These are phyloP conservation scores for peach (Prunus persica) DNA, from an alignment of 306 rosid genomes.

Conservation along the genomic window Prunus_persica_NCBIv2 NC_034012.1:12472001-12472500, in stretches of 20 bases:
- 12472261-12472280: constrained; percentile 76
- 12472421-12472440: constrained; percentile 75
- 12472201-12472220: constrained; percentile 85
- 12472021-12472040: constrained; percentile 53
- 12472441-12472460: constrained; percentile 84
- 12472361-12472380: constrained; percentile 60
- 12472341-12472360: constrained; percentile 64
- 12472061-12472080: constrained; percentile 88
- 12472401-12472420: constrained; percentile 85
- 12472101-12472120: constrained; percentile 48
- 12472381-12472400: constrained; percentile 85
- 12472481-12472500: background rate
- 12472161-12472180: constrained; percentile 85
- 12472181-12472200: constrained; percentile 80
- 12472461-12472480: background rate
- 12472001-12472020: constrained; percentile 67
- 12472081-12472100: constrained; percentile 74
- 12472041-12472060: constrained; percentile 66
- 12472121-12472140: constrained; percentile 17
- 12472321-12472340: constrained; percentile 87
- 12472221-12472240: constrained; percentile 87
- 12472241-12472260: constrained; percentile 84
- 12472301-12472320: constrained; percentile 88
- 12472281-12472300: constrained; percentile 90
- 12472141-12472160: constrained; percentile 56